A percentile compares a stretch with the other conserved stretches of the same genome.
phyloP scores from a whole-genome alignment of 179 eudicot species.

The Heliamphora pulchella region DNA sequence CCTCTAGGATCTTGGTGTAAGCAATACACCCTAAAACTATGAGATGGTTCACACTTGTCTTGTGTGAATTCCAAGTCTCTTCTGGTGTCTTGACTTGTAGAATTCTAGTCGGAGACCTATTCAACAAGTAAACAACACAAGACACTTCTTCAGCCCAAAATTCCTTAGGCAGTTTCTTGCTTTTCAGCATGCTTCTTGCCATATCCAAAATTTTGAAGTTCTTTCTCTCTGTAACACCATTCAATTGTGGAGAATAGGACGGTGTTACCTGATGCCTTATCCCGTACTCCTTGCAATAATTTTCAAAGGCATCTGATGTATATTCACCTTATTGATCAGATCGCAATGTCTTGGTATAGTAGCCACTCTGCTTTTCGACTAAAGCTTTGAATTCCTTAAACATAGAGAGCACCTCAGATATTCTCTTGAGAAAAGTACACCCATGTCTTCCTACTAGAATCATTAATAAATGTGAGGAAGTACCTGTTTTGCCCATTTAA shows the following conservation, averaged over 20 bases:
- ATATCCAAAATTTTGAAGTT: neutral
- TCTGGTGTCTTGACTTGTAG: neutral
- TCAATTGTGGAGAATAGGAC: neutral
- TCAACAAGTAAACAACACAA: neutral
- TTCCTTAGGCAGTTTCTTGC: constrained; percentile 10
- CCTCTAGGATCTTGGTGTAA: too few species aligned
- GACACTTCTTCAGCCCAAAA: constrained; percentile 10
- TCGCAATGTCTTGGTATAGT: neutral
- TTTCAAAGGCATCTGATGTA: neutral
- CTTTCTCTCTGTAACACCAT: neutral
- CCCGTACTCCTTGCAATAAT: neutral
- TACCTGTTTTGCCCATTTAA: neutral
- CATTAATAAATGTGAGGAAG: neutral
- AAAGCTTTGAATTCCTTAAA: neutral
- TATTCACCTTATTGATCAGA: neutral
- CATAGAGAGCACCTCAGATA: neutral
- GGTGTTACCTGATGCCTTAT: neutral
- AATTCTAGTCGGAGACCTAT: constrained; percentile 1
- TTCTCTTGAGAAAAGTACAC: neutral
- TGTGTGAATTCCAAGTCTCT: too few species aligned
- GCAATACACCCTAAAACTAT: too few species aligned
- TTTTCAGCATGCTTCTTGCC: constrained; percentile 9
- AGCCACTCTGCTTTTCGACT: neutral
- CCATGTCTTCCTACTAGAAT: constrained; percentile 4
- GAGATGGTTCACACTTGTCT: too few species aligned